Conservation (phyloP, 2,329 filamentous ascomycete species). For the Alternaria novae-zelandiae region DNA sequence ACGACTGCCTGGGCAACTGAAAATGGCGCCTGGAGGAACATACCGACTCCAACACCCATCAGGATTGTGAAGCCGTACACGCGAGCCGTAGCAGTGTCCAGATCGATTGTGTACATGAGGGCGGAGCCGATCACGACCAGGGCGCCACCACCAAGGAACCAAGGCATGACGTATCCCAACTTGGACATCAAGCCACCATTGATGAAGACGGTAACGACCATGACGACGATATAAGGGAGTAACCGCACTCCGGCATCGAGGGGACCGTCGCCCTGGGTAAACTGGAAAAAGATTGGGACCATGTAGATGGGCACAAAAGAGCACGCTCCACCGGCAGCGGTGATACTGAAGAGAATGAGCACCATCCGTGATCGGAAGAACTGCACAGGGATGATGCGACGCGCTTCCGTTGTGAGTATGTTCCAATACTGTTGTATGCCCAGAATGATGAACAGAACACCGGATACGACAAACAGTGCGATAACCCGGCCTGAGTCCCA, state of each 20-base stretch:
- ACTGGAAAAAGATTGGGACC: conserved; percentile 39
- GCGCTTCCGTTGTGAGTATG: not conserved
- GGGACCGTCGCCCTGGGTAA: conserved; percentile 24
- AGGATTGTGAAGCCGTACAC: conserved; percentile 35
- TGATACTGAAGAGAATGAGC: not conserved
- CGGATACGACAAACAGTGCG: not conserved
- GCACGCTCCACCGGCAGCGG: not conserved
- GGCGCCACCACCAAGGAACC: conserved; percentile 9
- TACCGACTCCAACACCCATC: conserved; percentile 27
- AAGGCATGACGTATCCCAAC: conserved; percentile 27
- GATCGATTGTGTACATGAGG: conserved; percentile 20
- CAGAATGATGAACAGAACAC: not conserved
- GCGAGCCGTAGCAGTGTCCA: conserved; percentile 5
- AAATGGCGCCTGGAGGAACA: conserved; percentile 17
- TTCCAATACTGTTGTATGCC: not conserved
- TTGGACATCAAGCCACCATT: conserved; percentile 26
- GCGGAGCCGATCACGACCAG: conserved; percentile 17
- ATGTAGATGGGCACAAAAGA: conserved; percentile 22
- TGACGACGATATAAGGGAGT: conserved; percentile 31
- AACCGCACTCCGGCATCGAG: conserved; percentile 30
- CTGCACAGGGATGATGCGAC: not conserved
- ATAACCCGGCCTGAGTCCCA: not conserved
- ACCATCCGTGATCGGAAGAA: not conserved
- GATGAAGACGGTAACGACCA: conserved; percentile 15
- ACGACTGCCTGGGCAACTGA: conserved; percentile 17